Evolutionary conservation across 495 filamentous ascomycete genomes (phyloP).

Genomic region (Amorphotheca resinae): DNA sequence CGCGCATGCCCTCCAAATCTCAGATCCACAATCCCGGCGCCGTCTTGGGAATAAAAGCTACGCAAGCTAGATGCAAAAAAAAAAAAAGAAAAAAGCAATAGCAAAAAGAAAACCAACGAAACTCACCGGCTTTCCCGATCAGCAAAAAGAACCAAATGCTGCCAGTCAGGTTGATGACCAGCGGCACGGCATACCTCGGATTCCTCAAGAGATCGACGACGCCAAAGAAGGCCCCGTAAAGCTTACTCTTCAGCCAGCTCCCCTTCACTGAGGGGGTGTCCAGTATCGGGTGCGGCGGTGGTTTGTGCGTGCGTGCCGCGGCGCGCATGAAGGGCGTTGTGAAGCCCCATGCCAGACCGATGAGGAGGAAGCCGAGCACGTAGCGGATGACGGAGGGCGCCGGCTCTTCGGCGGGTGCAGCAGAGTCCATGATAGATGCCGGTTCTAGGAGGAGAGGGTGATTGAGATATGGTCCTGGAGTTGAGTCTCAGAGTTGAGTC

Average conservation of each 20-base stretch:
- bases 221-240: constrained; percentile 50
- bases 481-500: too few relatives aligned
- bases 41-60: background rate
- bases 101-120: background rate
- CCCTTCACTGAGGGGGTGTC: constrained; percentile 24
- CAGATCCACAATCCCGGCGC: background rate
- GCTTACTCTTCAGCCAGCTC: constrained; percentile 41
- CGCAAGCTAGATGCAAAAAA: constrained; percentile 1
- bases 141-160: constrained; percentile 96
- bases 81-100: constrained; percentile 7
- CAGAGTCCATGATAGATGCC: constrained; percentile 9
- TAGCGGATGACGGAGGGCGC: constrained; percentile 58
- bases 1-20: background rate
- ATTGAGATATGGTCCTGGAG: too few relatives aligned
- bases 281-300: constrained; percentile 38
- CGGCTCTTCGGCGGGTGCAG: background rate
- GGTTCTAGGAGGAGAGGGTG: too few relatives aligned
- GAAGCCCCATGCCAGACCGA: constrained; percentile 75
- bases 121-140: constrained; percentile 80
- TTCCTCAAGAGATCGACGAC: constrained; percentile 67
- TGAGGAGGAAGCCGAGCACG: constrained; percentile 77
- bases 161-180: constrained; percentile 84
- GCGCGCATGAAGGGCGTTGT: constrained; percentile 65
- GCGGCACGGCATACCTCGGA: constrained; percentile 71
- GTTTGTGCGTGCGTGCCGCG: constrained; percentile 47